phyloP scores from a whole-genome alignment of 495 filamentous ascomycete genomes.

The Talaromyces stipitatus region DNA sequence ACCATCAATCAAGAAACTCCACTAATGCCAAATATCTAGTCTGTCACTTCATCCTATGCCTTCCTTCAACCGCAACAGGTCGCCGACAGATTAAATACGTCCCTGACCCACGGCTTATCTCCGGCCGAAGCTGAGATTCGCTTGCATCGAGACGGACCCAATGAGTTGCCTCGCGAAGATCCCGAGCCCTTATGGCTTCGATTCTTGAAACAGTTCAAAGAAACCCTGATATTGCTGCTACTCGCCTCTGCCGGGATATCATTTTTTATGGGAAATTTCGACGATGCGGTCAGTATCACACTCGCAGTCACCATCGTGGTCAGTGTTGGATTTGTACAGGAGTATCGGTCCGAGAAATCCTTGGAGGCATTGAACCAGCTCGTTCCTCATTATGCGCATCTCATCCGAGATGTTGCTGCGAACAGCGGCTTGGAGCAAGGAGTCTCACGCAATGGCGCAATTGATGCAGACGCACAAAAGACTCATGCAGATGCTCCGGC shows the following conservation, averaged over 20 bases:
- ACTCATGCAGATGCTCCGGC: conserved; percentile 23
- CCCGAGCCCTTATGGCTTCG: conserved; percentile 91
- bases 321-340: conserved; percentile 91
- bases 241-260: conserved; percentile 85
- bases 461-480: conserved; percentile 1
- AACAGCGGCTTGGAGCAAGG: conserved; percentile 38
- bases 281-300: conserved; percentile 92
- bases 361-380: conserved; percentile 90
- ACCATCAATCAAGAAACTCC: background rate
- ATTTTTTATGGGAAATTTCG: conserved; percentile 87
- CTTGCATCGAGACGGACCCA: conserved; percentile 73
- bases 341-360: conserved; percentile 96
- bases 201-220: conserved; percentile 93
- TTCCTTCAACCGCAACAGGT: conserved; percentile 67
- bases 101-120: conserved; percentile 69
- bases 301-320: conserved; percentile 96
- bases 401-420: conserved; percentile 57
- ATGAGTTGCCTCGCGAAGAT: conserved; percentile 89
- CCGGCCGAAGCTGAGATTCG: conserved; percentile 73
- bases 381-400: conserved; percentile 88
- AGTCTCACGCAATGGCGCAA: conserved; percentile 6
- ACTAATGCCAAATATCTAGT: conserved; percentile 21
- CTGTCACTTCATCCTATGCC: conserved; percentile 53
- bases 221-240: conserved; percentile 82
- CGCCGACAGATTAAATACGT: conserved; percentile 72